Conservation (phyloP, 2,329 filamentous ascomycete genomes). For the Penicillium sp. region DNA sequence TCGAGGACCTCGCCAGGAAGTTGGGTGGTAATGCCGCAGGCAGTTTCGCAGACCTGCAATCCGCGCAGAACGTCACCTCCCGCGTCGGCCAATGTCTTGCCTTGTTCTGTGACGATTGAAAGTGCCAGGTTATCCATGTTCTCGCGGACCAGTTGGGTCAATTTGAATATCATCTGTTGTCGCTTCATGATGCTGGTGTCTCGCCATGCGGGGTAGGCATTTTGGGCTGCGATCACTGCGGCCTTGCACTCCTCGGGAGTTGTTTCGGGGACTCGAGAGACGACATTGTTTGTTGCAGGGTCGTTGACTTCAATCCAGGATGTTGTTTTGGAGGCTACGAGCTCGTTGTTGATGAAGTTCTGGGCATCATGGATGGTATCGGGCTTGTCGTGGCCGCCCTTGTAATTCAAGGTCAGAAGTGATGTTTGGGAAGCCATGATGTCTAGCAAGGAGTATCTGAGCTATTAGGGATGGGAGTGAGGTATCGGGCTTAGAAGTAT, state of each 20-base stretch:
- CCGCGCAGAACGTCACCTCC: constrained; percentile 61
- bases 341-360: constrained; percentile 3
- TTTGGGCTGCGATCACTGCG: constrained; percentile 56
- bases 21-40: constrained; percentile 61
- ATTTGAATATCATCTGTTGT: constrained; percentile 63
- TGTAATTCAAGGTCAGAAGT: constrained; percentile 1
- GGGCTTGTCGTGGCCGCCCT: background rate
- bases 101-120: constrained; percentile 61
- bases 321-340: background rate
- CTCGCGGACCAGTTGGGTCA: constrained; percentile 56
- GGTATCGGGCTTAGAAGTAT: background rate
- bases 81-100: constrained; percentile 62
- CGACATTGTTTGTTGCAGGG: constrained; percentile 5
- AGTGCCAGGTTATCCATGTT: constrained; percentile 60
- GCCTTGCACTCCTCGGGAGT: constrained; percentile 57
- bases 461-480: background rate
- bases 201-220: constrained; percentile 57
- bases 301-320: constrained; percentile 1
- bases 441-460: background rate
- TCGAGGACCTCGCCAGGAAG: constrained; percentile 60
- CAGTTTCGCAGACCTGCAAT: constrained; percentile 60
- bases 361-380: background rate
- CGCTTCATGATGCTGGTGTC: constrained; percentile 53
- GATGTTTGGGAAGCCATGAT: background rate
- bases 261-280: constrained; percentile 58